Base-by-base conservation (phyloP, 345 rosid species). In the Arabis alpina region DNA sequence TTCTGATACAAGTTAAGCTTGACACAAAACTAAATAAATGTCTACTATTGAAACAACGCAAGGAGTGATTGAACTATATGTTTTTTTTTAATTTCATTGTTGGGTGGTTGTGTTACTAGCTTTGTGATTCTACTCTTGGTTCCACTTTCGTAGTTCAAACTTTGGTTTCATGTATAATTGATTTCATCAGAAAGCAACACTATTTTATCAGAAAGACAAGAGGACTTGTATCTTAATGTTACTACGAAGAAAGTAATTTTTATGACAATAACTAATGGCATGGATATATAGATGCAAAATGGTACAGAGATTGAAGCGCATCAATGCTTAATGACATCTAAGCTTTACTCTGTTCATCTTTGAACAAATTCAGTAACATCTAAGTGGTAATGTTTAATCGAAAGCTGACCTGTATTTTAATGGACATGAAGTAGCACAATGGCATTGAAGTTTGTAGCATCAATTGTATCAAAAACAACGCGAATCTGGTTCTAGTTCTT, bases 1-100 rank as follows among this genome's bases (percentile, higher is more conserved):
- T 55, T 72, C 76, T 4, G 45, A 71, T 23, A 42, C 66, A 42
- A 23, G 68, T 52, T 71, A 52, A 49, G 55, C 42, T 62, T 28
- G 32, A 3, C 32, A 3, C 32, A 28, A 28, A 28, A 28, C 32
- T 3, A 28, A 28, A 28, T 28, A 28, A 28, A 28, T 19, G 23
- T 28, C 30, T 28, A 28, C 32, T 28, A 28, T 28, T 28, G 32
- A 28, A 28, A 28, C 32, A 28, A 28, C 32, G 32, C 32, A 28
- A 28, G 2, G 32, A 28, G 4, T 28, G 32, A 28, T 28, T 28
- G 30, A 28, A 28, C 4, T 28, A 28, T 28, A 28, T 28, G 32
- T 28, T 3, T 28, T 28, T 28, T 28, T 28, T 28, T 28, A 28
- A 28, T 28, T 28, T 2, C 4, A 28, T 28, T 3, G 32, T 28